Base-by-base conservation (phyloP, 805 yeast species). In the Kockiozyma suomiensis region DNA sequence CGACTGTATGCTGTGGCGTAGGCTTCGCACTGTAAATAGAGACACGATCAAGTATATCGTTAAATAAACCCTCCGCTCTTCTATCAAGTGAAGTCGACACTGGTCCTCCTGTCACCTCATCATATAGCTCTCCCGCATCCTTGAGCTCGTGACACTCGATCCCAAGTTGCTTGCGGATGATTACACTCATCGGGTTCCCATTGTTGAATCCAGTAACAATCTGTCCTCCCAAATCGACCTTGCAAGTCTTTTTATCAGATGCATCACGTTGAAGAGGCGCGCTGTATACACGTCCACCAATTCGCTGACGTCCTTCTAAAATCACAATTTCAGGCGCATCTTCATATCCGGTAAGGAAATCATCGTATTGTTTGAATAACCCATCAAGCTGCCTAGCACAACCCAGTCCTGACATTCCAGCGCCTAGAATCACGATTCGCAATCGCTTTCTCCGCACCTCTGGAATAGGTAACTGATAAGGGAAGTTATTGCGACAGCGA, bases 321-420 rank as follows among this genome's bases (percentile, higher is more conserved):
- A 77, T 65, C 10, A 77, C 56, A 12, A 77, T 73, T 10, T 76
- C 73, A 1, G 80, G 80, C 12, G 75, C 50, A 25, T 72, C 78
- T 50, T 76, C 78, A 55, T 73, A 74, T 41, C 75, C 77, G 13
- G 58, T 26, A 19, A 68, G 57, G 49, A 75, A 75, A 7, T 68
- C 68, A 25, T 70, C 68, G 58, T 76, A 75, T 37, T 75, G 69
- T 26, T 70, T 66, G 46, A 75, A 65, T 23, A 77, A 94, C 74
- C 85, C 88, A 53, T 85, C 93, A 53, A 93, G 85, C 78, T 93
- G 98, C 73, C 96, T 94, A 26, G 98, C 97, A 73, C 93, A 88
- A 69, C 97, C 96, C 50, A 94, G 78, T 66, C 99, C 99, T 26
- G 99, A 97, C 58, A 96, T 86, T 51, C 99, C 99, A 5, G 98